Evolutionary conservation across 192 early-diverging fungal genomes (phyloP).

Genomic region (Linnemannia exigua): DNA sequence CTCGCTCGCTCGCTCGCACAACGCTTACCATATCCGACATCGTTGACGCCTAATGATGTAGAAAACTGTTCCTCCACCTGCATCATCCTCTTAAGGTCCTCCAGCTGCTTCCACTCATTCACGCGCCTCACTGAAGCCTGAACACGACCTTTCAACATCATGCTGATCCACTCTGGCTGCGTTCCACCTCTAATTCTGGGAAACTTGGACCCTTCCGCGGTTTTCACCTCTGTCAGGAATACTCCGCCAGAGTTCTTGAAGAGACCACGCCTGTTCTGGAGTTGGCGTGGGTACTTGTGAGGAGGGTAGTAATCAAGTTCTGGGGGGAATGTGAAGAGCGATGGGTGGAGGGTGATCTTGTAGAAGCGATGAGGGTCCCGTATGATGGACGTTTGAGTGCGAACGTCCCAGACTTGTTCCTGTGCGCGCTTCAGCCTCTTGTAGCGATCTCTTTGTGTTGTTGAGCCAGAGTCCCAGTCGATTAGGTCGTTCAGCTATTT

Average conservation of each 20-base stretch:
- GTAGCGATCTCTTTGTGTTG: constrained; percentile 35
- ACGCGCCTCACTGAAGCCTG: constrained; percentile 45
- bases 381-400: constrained; percentile 26
- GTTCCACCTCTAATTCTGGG: constrained; percentile 56
- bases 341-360: constrained; percentile 38
- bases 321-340: constrained; percentile 41
- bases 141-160: constrained; percentile 65
- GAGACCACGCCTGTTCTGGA: constrained; percentile 32
- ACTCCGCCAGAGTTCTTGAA: constrained; percentile 54
- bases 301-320: constrained; percentile 53
- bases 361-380: constrained; percentile 35
- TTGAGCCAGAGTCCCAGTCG: constrained; percentile 20
- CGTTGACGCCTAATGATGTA: constrained; percentile 40
- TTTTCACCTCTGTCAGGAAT: constrained; percentile 47
- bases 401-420: constrained; percentile 50
- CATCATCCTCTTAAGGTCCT: constrained; percentile 52
- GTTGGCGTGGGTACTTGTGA: constrained; percentile 33
- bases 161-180: constrained; percentile 60
- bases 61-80: constrained; percentile 48
- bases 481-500: constrained; percentile 28
- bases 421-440: constrained; percentile 40
- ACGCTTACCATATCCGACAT: constrained; percentile 57
- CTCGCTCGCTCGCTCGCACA: no score
- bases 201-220: constrained; percentile 55
- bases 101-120: constrained; percentile 46